phyloP scores from a whole-genome alignment of 306 rosid species.

The Herpetospermum pedunculosum region DNA sequence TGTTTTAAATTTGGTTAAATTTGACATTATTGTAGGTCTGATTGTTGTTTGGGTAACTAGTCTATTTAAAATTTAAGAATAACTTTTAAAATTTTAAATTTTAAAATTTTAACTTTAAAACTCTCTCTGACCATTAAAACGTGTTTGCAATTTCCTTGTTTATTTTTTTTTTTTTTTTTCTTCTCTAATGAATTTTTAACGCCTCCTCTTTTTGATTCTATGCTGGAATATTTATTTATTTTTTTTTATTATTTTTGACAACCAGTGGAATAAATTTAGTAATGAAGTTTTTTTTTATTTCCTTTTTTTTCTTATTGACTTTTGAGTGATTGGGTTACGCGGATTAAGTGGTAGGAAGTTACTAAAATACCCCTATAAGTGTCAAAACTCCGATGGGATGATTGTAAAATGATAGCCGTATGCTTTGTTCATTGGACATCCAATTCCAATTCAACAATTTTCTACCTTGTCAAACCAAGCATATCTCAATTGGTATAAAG shows the following conservation, averaged over 20 bases:
- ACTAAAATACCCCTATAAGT: background rate
- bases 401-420: background rate
- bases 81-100: no score
- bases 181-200: background rate
- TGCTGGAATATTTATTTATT: background rate
- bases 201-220: background rate
- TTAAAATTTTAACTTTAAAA: no score
- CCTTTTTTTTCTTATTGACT: background rate
- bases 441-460: background rate
- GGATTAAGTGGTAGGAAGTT: background rate
- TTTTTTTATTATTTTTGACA: no score
- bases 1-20: no score
- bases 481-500: no score
- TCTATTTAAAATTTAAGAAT: no score
- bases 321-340: background rate
- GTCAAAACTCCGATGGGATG: background rate
- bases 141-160: background rate
- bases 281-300: no score
- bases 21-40: no score
- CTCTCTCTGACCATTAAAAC: background rate
- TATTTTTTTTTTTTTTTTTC: background rate
- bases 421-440: background rate
- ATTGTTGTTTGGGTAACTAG: no score
- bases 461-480: no score
- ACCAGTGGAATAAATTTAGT: background rate